Evolutionary conservation across 768 basidiomycete genomes (phyloP), one percentile per base, ranked within the genome.

Genomic region (Lactarius indigo): DNA sequence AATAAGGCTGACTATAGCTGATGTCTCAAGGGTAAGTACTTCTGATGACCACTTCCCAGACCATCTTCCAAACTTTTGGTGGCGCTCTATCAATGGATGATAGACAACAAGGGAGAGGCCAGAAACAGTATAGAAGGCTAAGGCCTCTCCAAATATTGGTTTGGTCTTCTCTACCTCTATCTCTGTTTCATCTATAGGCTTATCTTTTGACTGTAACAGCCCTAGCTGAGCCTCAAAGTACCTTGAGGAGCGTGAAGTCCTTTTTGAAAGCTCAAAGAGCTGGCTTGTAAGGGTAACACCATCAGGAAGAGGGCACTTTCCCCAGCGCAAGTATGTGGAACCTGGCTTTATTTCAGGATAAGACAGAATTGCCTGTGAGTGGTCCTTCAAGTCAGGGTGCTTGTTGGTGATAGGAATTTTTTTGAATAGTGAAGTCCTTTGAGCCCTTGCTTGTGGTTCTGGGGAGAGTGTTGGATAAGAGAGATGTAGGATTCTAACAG

Each of bases 361-460:
- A 54, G 52, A 23, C 10, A 17, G 23, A 28, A 54, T 54, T 23
- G 30, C 23, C 30, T 54, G 1, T 28, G 28, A 30, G 30, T 54
- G 52, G 9, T 1, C 52, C 10, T 54, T 5, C 12, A 54, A 10
- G 10, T 54, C 23, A 30, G 17, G 10, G 10, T 30, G 52, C 17
- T 13, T 54, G 12, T 30, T 23, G 5, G 52, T 54, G 52, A 54
- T 54, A 30, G 12, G 23, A 54, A 54, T 8, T 17, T 26, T 5
- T 23, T 18, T 30, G 26, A 54, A 54, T 28, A 54, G 23, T 15
- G 12, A 30, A 12, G 23, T 54, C 52, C 6, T 54, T 13, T 26
- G 23, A 12, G 28, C 31, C 30, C 13, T 61, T 28, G 59, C 37
- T 47, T 47, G 12, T 28, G 42, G 30, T 23, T 77, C 75, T 78